phyloP scores from a whole-genome alignment of 257 asterid genomes.

The Solanum ossicruentum region DNA sequence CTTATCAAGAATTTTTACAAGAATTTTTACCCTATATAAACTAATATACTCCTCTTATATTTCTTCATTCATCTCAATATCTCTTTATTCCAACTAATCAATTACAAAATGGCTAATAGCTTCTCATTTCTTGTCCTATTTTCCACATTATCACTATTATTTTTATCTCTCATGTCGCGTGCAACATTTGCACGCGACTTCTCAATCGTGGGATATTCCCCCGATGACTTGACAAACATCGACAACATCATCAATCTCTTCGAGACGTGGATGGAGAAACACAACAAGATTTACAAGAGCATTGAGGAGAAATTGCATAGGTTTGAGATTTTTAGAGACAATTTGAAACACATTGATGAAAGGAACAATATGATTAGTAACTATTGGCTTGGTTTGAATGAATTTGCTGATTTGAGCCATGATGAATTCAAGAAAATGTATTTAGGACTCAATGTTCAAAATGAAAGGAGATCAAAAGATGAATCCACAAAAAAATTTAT shows the following conservation, averaged over 20 bases:
- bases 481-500: conserved; percentile 12
- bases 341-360: conserved; percentile 48
- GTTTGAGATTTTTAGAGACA: conserved; percentile 53
- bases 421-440: conserved; percentile 49
- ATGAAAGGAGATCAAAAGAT: background rate
- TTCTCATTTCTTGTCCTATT: conserved; percentile 17
- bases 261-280: conserved; percentile 46
- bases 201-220: conserved; percentile 51
- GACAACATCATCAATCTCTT: conserved; percentile 52
- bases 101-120: conserved; percentile 31
- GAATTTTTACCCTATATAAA: conserved; percentile 13
- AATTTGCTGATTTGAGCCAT: conserved; percentile 55
- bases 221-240: conserved; percentile 33
- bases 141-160: background rate
- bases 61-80: conserved; percentile 13
- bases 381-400: conserved; percentile 61
- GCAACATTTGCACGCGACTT: conserved; percentile 22
- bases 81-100: background rate
- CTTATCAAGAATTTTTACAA: background rate
- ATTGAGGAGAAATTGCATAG: conserved; percentile 51
- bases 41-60: background rate
- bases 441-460: conserved; percentile 36
- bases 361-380: conserved; percentile 34
- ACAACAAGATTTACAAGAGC: conserved; percentile 32
- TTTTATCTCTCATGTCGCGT: conserved; percentile 1